Percentiles rank a stretch among this genome's conserved stretches.
Conservation (phyloP, 2,329 filamentous ascomycete genomes). For the Mariannaea elegans region DNA sequence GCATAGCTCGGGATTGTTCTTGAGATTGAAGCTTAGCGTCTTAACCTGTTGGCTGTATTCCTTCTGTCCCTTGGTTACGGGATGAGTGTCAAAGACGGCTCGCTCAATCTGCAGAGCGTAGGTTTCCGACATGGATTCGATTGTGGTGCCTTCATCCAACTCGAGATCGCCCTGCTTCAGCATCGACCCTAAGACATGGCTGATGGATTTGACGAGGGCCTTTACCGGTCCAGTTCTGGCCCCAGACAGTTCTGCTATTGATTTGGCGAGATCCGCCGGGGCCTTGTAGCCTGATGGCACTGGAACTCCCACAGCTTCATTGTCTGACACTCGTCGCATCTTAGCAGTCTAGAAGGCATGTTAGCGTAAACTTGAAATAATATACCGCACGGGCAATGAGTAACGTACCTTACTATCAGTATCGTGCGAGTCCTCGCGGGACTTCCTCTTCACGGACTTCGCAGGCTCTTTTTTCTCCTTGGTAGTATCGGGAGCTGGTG, state of each 20-base stretch:
- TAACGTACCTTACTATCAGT: constrained; percentile 58
- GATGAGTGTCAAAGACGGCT: constrained; percentile 66
- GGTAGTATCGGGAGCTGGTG: constrained; percentile 52
- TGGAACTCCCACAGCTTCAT: constrained; percentile 49
- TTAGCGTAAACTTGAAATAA: constrained; percentile 14
- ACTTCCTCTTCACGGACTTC: constrained; percentile 65
- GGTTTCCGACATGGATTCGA: constrained; percentile 71
- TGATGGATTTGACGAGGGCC: constrained; percentile 75
- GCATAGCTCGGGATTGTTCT: constrained; percentile 83
- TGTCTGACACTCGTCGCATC: constrained; percentile 64
- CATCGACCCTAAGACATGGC: constrained; percentile 70
- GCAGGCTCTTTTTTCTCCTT: constrained; percentile 59
- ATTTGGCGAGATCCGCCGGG: constrained; percentile 60
- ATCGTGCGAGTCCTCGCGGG: constrained; percentile 64
- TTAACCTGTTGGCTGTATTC: constrained; percentile 73
- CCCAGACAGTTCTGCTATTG: constrained; percentile 65
- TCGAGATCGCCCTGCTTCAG: constrained; percentile 71
- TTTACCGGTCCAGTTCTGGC: constrained; percentile 74
- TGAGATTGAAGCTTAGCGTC: constrained; percentile 84
- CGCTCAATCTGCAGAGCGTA: constrained; percentile 85
- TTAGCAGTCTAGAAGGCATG: constrained; percentile 48
- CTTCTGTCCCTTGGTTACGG: constrained; percentile 53
- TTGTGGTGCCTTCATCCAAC: constrained; percentile 69
- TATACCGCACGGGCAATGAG: background rate
- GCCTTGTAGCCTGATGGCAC: constrained; percentile 53